These are phyloP conservation scores for Brachypodium distachyon DNA, from an alignment of 202 grass and related monocot species.

Conservation along the genomic window DNA sequence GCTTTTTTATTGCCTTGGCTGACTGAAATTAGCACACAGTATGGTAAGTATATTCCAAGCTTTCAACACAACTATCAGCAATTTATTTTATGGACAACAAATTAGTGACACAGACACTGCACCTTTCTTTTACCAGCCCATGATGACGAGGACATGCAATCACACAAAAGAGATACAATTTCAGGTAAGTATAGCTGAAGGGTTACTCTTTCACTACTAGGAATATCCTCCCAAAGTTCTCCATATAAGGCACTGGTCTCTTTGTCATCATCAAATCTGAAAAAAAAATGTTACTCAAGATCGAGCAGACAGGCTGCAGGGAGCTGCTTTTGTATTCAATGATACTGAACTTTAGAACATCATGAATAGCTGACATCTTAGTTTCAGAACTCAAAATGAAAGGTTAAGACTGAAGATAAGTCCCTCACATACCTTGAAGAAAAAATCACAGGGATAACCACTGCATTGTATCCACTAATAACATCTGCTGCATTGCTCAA, in stretches of 20 bases:
- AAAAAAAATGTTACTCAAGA: conserved; percentile 15
- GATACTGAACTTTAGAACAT: background rate
- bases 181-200: conserved; percentile 81
- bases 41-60: conserved; percentile 18
- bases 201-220: conserved; percentile 93
- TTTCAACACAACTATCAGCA: background rate
- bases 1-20: conserved; percentile 74
- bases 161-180: conserved; percentile 62
- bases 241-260: conserved; percentile 76
- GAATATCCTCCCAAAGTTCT: conserved; percentile 91
- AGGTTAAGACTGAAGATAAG: conserved; percentile 10
- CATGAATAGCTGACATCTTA: conserved; percentile 15
- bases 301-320: background rate
- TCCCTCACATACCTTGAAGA: conserved; percentile 70
- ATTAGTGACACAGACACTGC: conserved; percentile 15
- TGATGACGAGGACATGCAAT: conserved; percentile 72
- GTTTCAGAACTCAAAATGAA: conserved; percentile 1
- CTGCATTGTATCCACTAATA: conserved; percentile 69
- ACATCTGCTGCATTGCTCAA: conserved; percentile 71
- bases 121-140: conserved; percentile 97
- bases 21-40: conserved; percentile 49
- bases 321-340: conserved; percentile 11
- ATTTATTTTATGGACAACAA: conserved; percentile 3
- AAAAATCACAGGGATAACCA: conserved; percentile 82
- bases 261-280: conserved; percentile 97